Percentiles rank a stretch among this genome's conserved stretches.
phyloP scores from a whole-genome alignment of 2,329 filamentous ascomycete species.

The Paracorniculantispora psalliotae region DNA sequence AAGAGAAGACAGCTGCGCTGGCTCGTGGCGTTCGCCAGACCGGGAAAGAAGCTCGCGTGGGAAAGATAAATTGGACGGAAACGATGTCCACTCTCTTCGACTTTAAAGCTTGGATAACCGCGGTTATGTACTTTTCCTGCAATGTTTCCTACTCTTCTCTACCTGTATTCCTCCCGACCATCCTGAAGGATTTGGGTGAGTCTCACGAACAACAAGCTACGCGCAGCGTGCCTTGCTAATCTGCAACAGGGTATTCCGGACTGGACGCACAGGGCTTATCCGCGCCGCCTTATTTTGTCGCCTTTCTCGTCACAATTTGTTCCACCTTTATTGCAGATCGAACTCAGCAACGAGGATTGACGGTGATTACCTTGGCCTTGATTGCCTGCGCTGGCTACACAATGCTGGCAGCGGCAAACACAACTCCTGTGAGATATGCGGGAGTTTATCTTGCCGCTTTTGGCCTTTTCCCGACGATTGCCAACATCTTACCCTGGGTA shows the following conservation, averaged over 20 bases:
- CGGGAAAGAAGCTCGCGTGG: conserved; percentile 14
- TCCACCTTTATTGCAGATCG: conserved; percentile 31
- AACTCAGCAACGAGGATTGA: conserved; percentile 28
- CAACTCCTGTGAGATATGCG: conserved; percentile 29
- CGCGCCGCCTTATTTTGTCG: conserved; percentile 35
- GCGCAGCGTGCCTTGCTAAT: background rate
- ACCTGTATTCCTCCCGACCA: conserved; percentile 38
- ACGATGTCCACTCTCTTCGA: conserved; percentile 29
- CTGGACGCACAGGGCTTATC: conserved; percentile 36
- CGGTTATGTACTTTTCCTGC: conserved; percentile 34
- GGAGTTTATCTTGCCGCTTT: conserved; percentile 32
- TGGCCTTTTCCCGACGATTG: conserved; percentile 27
- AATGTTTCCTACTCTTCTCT: conserved; percentile 34
- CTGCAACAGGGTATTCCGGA: conserved; percentile 25
- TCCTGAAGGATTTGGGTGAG: conserved; percentile 32
- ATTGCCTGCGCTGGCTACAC: conserved; percentile 26
- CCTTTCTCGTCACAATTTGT: conserved; percentile 30
- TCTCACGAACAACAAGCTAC: background rate
- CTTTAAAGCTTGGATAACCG: conserved; percentile 24
- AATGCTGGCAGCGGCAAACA: conserved; percentile 12
- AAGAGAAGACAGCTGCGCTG: conserved; percentile 22
- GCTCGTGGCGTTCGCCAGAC: conserved; percentile 21
- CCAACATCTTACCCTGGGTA: conserved; percentile 20
- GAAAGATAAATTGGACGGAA: conserved; percentile 25
- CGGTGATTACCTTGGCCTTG: conserved; percentile 23